These are phyloP conservation scores for Cyclostephanos invisitatus DNA, from an alignment of 108 stramenopile species.

Conservation along the genomic window DNA sequence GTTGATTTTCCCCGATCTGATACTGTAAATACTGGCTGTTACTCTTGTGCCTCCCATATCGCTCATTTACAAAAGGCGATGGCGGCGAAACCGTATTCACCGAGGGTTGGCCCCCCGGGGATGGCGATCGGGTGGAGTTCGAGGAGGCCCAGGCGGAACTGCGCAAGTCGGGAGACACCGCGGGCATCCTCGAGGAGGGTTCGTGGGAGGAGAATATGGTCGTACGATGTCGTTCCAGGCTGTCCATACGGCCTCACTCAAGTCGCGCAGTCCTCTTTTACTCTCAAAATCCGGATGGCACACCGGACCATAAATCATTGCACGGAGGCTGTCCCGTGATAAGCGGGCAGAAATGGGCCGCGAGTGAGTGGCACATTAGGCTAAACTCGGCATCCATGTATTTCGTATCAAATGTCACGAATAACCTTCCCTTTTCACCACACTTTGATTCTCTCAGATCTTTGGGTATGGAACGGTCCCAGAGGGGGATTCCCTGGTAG, in stretches of 20 bases:
- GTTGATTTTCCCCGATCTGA: not conserved
- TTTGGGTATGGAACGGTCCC: conserved; percentile 66
- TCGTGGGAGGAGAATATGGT: conserved; percentile 89
- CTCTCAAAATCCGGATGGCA: conserved; percentile 81
- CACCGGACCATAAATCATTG: conserved; percentile 55
- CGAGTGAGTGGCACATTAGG: conserved; percentile 58
- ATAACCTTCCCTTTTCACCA: not conserved
- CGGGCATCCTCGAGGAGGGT: conserved; percentile 50
- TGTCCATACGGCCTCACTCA: conserved; percentile 72
- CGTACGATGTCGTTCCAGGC: conserved; percentile 65
- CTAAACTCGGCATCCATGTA: not conserved
- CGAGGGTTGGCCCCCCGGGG: conserved; percentile 59
- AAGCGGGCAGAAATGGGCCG: conserved; percentile 74
- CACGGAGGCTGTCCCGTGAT: conserved; percentile 93
- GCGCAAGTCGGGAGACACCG: conserved; percentile 55
- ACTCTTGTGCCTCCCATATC: not conserved
- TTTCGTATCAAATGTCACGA: not conserved
- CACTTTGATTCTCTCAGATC: conserved; percentile 29
- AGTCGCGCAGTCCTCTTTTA: conserved; percentile 88
- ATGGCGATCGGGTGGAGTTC: conserved; percentile 33
- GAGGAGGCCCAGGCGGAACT: conserved; percentile 36
- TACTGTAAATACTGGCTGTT: not conserved
- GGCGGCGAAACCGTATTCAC: conserved; percentile 96
- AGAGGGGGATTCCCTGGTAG: conserved; percentile 52
- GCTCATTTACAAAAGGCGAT: conserved; percentile 33